phyloP scores from a whole-genome alignment of 2,329 filamentous ascomycete genomes.

The Hymenoscyphus occultus region DNA sequence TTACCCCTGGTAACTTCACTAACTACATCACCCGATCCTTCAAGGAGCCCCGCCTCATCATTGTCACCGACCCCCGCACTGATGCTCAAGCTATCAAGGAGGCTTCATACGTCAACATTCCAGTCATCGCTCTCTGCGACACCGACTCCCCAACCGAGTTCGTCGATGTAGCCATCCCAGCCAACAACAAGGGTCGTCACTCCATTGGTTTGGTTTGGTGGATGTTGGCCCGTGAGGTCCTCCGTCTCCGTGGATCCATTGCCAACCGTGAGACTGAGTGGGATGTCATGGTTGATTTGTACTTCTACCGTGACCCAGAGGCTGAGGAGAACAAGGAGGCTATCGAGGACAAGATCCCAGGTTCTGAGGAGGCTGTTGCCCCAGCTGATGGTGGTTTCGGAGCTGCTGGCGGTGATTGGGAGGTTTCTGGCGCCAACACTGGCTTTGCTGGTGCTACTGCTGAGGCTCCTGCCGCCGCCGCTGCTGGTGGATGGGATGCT shows the following conservation, averaged over 20 bases:
- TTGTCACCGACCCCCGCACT: slow-evolving; percentile 99
- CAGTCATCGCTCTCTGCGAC: slow-evolving; percentile 98
- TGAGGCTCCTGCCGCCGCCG: slow-evolving; percentile 61
- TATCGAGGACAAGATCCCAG: slow-evolving; percentile 86
- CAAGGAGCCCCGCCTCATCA: slow-evolving; percentile 99
- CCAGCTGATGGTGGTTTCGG: slow-evolving; percentile 76
- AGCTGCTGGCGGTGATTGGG: slow-evolving; percentile 69
- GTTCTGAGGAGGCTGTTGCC: slow-evolving; percentile 62
- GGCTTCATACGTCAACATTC: slow-evolving; percentile 99
- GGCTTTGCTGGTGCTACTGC: slow-evolving; percentile 48
- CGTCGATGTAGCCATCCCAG: slow-evolving; percentile 99
- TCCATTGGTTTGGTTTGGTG: slow-evolving; percentile 99
- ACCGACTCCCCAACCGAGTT: slow-evolving; percentile 99
- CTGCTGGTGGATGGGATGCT: slow-evolving; percentile 61
- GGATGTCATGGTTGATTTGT: slow-evolving; percentile 99
- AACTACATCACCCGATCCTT: slow-evolving; percentile 99
- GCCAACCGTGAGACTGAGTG: slow-evolving; percentile 94
- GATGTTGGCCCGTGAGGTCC: slow-evolving; percentile 99
- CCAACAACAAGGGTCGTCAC: slow-evolving; percentile 99
- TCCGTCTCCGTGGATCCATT: slow-evolving; percentile 96
- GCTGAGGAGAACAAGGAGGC: slow-evolving; percentile 98
- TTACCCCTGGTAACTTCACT: slow-evolving; percentile 99
- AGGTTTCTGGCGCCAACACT: slow-evolving; percentile 60
- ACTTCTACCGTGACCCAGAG: slow-evolving; percentile 99
- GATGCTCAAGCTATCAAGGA: slow-evolving; percentile 99